A percentile compares a stretch with the other conserved stretches of the same genome.
These are phyloP conservation scores for Leccinum angustisporum DNA, from an alignment of 1,284 basidiomycete genomes.

Conservation along the genomic window DNA sequence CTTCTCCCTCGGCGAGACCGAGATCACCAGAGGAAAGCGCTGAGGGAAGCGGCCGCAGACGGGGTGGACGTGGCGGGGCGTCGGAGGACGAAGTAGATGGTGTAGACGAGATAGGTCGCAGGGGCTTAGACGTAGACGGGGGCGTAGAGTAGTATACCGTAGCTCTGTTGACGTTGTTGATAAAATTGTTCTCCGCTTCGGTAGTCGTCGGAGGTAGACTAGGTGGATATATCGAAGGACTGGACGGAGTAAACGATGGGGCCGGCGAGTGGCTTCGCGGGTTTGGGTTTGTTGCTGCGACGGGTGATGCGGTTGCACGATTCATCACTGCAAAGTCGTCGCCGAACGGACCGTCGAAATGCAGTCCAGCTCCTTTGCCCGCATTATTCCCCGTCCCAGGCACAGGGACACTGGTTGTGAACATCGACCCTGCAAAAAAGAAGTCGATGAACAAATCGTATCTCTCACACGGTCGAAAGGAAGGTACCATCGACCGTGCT, in stretches of 20 bases:
- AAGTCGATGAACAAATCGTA: not conserved
- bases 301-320: slow-evolving; percentile 15
- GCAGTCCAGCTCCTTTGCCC: not conserved
- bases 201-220: slow-evolving; percentile 10
- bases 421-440: not conserved
- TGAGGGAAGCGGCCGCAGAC: slow-evolving; percentile 20
- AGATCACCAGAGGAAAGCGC: slow-evolving; percentile 3
- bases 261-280: slow-evolving; percentile 4
- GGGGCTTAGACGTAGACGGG: not conserved
- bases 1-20: not conserved
- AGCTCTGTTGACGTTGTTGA: not conserved
- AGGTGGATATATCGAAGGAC: slow-evolving; percentile 16
- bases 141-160: not conserved
- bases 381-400: not conserved
- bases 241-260: slow-evolving; percentile 13
- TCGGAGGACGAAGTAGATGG: not conserved
- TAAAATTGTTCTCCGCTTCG: not conserved
- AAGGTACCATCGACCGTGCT: slow-evolving; percentile 5
- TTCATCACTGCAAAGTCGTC: slow-evolving; percentile 1
- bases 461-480: slow-evolving; percentile 1
- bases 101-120: not conserved
- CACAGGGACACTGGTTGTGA: not conserved
- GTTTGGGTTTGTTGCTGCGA: slow-evolving; percentile 17
- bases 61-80: slow-evolving; percentile 41
- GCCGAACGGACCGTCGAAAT: slow-evolving; percentile 1